A percentile compares a stretch with the other conserved stretches of the same genome.
Conservation (phyloP, 768 basidiomycete genomes). For the Aureoboletus auriporus region DNA sequence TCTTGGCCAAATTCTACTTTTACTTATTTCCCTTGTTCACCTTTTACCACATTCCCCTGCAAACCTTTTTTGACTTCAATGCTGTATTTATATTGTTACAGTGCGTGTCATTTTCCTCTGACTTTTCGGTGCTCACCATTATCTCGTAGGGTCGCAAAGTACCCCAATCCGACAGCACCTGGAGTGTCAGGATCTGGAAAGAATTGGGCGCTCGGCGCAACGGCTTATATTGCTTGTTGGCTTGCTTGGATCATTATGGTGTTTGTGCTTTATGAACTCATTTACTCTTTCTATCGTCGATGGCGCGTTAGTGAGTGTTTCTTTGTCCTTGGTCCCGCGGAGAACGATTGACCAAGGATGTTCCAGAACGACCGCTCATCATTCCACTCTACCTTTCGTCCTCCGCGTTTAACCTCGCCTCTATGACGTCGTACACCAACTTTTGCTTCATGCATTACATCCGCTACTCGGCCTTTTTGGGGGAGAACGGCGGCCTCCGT, state of each 20-base stretch:
- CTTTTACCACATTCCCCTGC: constrained; percentile 68
- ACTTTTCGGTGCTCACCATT: constrained; percentile 9
- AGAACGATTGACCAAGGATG: not conserved
- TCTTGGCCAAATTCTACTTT: constrained; percentile 55
- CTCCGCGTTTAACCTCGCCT: constrained; percentile 68
- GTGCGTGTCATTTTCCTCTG: constrained; percentile 45
- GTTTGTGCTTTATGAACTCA: constrained; percentile 70
- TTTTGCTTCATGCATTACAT: constrained; percentile 84
- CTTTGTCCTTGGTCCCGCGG: constrained; percentile 14
- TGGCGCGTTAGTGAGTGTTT: constrained; percentile 74
- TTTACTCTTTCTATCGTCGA: constrained; percentile 69
- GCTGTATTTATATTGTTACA: constrained; percentile 78
- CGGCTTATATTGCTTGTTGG: constrained; percentile 85
- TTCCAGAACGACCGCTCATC: constrained; percentile 75
- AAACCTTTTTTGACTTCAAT: constrained; percentile 89
- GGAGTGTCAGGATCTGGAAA: constrained; percentile 68
- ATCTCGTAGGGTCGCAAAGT: constrained; percentile 59
- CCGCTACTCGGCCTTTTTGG: constrained; percentile 63
- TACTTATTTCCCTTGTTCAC: constrained; percentile 66
- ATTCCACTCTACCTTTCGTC: constrained; percentile 82
- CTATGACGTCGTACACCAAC: constrained; percentile 75
- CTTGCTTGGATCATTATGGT: constrained; percentile 68
- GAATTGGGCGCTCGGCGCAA: constrained; percentile 79
- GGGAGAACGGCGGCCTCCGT: constrained; percentile 44
- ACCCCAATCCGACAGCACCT: constrained; percentile 65